Conservation (phyloP, 257 asterid species). For the Ilex asprella region DNA sequence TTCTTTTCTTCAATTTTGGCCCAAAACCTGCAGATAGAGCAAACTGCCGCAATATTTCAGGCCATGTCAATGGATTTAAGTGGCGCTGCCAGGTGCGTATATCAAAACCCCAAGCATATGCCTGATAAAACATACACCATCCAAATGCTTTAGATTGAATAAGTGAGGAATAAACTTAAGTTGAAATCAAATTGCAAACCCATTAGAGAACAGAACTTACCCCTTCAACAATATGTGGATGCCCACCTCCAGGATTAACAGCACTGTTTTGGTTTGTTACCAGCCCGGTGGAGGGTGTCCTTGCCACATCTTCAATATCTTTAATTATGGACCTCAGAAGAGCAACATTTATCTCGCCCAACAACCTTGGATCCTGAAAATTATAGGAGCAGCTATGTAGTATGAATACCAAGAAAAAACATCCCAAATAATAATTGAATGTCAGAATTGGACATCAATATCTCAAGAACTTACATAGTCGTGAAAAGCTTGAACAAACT, state of each 20-base stretch:
- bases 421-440: not conserved
- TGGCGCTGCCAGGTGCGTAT: slow-evolving; percentile 70
- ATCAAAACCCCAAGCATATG: slow-evolving; percentile 91
- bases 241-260: slow-evolving; percentile 66
- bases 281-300: slow-evolving; percentile 41
- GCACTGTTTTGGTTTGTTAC: slow-evolving; percentile 50
- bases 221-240: slow-evolving; percentile 80
- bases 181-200: not conserved
- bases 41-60: slow-evolving; percentile 84
- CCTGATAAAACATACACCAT: slow-evolving; percentile 41
- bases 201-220: slow-evolving; percentile 28
- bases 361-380: slow-evolving; percentile 71
- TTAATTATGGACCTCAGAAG: slow-evolving; percentile 60
- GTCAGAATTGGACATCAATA: not conserved
- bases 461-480: slow-evolving; percentile 44
- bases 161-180: not conserved
- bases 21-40: slow-evolving; percentile 94
- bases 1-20: slow-evolving; percentile 58
- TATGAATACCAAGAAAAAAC: slow-evolving; percentile 5
- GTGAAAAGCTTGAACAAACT: slow-evolving; percentile 72
- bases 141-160: slow-evolving; percentile 15
- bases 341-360: slow-evolving; percentile 82
- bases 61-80: slow-evolving; percentile 84
- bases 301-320: slow-evolving; percentile 81
- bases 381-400: not conserved